phyloP scores from a whole-genome alignment of 371 early-diverging fungal species.

The Circinella minor region DNA sequence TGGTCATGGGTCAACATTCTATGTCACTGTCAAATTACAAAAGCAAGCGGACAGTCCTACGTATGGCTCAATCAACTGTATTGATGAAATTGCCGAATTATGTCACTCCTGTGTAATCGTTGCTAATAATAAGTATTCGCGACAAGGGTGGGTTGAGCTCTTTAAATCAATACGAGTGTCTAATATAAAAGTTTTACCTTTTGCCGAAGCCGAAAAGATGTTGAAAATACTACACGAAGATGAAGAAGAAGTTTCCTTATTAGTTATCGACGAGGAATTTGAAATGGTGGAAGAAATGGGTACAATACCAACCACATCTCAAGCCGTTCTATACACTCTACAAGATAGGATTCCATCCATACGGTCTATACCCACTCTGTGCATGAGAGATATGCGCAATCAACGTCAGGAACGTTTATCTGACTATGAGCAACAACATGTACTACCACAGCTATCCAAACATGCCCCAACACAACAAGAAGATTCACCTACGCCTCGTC shows the following conservation, averaged over 20 bases:
- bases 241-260: not conserved
- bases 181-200: not conserved
- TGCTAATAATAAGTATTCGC: slow-evolving; percentile 7
- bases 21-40: slow-evolving; percentile 37
- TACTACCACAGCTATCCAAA: not conserved
- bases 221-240: not conserved
- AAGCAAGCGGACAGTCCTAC: slow-evolving; percentile 26
- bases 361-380: slow-evolving; percentile 13
- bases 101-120: slow-evolving; percentile 21
- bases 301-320: slow-evolving; percentile 2
- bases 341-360: not conserved
- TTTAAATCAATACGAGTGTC: slow-evolving; percentile 5
- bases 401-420: not conserved
- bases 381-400: slow-evolving; percentile 18
- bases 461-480: not conserved
- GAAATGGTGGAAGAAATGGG: slow-evolving; percentile 6
- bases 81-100: slow-evolving; percentile 15
- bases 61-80: slow-evolving; percentile 24
- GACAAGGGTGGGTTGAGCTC: slow-evolving; percentile 8
- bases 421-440: not conserved
- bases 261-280: slow-evolving; percentile 17
- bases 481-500: slow-evolving; percentile 7
- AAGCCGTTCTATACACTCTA: slow-evolving; percentile 6
- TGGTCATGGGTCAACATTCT: slow-evolving; percentile 50
- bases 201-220: slow-evolving; percentile 8